These are phyloP conservation scores for Phytophthora tentaculata DNA, from an alignment of 352 stramenopile species.

Conservation along the genomic window DNA sequence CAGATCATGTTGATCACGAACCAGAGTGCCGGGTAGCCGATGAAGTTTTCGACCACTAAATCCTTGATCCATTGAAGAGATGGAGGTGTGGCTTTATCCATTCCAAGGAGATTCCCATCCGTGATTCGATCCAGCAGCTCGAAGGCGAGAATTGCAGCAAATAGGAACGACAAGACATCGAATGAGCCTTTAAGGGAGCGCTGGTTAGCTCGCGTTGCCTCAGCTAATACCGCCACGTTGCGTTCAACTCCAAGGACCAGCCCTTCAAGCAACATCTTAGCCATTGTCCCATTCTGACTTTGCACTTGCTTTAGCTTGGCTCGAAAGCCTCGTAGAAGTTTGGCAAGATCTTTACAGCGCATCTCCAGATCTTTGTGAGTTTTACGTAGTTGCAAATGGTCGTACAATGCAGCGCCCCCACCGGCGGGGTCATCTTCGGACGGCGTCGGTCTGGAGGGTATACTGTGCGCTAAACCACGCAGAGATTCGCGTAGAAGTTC, in stretches of 20 bases:
- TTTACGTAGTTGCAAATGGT: slow-evolving; percentile 92
- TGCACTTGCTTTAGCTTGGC: slow-evolving; percentile 91
- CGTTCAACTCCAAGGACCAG: slow-evolving; percentile 67
- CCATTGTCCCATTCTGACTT: slow-evolving; percentile 79
- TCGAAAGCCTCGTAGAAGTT: slow-evolving; percentile 90
- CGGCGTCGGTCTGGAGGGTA: slow-evolving; percentile 64
- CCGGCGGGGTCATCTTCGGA: slow-evolving; percentile 86
- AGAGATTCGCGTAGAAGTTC: slow-evolving; percentile 95
- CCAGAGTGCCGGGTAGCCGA: slow-evolving; percentile 53
- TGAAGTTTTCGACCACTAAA: slow-evolving; percentile 48
- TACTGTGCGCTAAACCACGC: slow-evolving; percentile 75
- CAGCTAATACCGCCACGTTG: slow-evolving; percentile 65
- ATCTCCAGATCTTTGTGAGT: slow-evolving; percentile 87
- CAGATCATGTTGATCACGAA: slow-evolving; percentile 56
- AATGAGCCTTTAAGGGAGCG: slow-evolving; percentile 71
- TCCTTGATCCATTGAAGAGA: slow-evolving; percentile 63
- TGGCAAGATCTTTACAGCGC: slow-evolving; percentile 93
- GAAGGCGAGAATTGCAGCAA: slow-evolving; percentile 93
- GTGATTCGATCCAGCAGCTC: slow-evolving; percentile 96
- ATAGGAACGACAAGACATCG: slow-evolving; percentile 92
- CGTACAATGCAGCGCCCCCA: slow-evolving; percentile 88
- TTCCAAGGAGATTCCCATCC: slow-evolving; percentile 88
- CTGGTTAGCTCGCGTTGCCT: slow-evolving; percentile 71
- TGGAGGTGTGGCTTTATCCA: slow-evolving; percentile 48
- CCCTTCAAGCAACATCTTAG: slow-evolving; percentile 73